Conservation (phyloP, 2,329 filamentous ascomycete species). For the Venturia nashicola region DNA sequence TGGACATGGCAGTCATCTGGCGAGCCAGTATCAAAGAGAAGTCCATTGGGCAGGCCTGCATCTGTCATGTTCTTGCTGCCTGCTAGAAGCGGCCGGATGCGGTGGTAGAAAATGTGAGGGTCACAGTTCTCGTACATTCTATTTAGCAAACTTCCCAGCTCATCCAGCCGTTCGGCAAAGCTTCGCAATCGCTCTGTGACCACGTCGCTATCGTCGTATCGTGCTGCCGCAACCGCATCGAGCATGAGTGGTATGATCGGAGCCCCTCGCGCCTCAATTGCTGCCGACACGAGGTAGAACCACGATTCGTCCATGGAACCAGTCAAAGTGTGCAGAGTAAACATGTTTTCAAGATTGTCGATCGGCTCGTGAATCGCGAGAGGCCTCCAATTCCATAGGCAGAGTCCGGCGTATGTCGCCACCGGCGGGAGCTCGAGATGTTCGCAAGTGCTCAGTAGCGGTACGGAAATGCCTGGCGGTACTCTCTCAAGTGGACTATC, state of each 20-base stretch:
- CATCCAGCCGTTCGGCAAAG: constrained; percentile 80
- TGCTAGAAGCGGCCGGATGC: constrained; percentile 89
- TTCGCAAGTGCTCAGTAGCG: constrained; percentile 63
- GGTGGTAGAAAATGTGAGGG: constrained; percentile 87
- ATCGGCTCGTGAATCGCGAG: constrained; percentile 73
- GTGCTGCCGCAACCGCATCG: constrained; percentile 68
- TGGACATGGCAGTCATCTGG: constrained; percentile 59
- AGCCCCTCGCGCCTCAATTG: constrained; percentile 84
- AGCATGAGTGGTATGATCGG: constrained; percentile 84
- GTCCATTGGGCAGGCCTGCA: constrained; percentile 75
- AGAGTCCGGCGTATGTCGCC: constrained; percentile 83
- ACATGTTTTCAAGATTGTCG: constrained; percentile 76
- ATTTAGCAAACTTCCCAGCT: constrained; percentile 64
- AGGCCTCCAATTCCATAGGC: constrained; percentile 94
- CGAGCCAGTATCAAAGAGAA: constrained; percentile 74
- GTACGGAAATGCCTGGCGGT: constrained; percentile 71
- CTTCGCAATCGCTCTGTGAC: constrained; percentile 66
- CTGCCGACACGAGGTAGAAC: constrained; percentile 94
- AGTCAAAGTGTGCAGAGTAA: constrained; percentile 81
- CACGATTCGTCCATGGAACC: constrained; percentile 93
- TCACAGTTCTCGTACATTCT: constrained; percentile 95
- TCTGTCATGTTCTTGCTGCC: constrained; percentile 97
- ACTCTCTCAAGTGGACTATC: constrained; percentile 57
- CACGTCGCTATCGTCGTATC: constrained; percentile 52
- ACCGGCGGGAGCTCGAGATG: constrained; percentile 81